These are phyloP conservation scores for Aphanomyces stellatus DNA, from an alignment of 352 stramenopile species.

Conservation along the genomic window DNA sequence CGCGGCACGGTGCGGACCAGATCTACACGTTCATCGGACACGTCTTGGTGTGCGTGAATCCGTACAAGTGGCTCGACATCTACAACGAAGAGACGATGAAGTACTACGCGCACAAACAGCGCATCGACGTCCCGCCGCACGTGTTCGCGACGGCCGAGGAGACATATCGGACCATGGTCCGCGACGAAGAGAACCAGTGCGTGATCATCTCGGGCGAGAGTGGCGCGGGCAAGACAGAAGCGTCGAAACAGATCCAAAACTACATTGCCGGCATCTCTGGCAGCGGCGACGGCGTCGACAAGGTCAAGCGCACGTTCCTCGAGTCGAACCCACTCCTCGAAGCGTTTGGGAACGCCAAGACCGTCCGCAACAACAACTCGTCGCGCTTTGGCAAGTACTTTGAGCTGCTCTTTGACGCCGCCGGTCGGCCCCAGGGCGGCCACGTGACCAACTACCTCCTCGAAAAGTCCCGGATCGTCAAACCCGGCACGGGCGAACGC, in stretches of 20 bases:
- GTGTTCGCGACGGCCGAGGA: constrained; percentile 82
- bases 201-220: constrained; percentile 85
- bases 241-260: constrained; percentile 87
- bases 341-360: constrained; percentile 95
- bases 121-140: constrained; percentile 78
- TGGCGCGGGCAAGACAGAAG: constrained; percentile 80
- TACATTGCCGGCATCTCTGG: constrained; percentile 80
- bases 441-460: constrained; percentile 90
- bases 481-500: constrained; percentile 76
- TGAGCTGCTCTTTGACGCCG: constrained; percentile 89
- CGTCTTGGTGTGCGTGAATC: constrained; percentile 81
- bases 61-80: constrained; percentile 88
- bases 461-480: constrained; percentile 87
- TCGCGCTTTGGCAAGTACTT: constrained; percentile 95
- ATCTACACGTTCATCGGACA: constrained; percentile 87
- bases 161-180: constrained; percentile 82
- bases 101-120: constrained; percentile 73
- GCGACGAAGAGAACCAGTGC: constrained; percentile 85
- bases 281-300: constrained; percentile 69
- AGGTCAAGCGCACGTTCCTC: constrained; percentile 86
- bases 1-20: constrained; percentile 73
- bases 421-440: constrained; percentile 65
- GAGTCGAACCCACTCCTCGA: constrained; percentile 94
- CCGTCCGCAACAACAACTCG: constrained; percentile 92
- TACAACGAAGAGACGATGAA: constrained; percentile 77